phyloP scores from a whole-genome alignment of 352 stramenopile genomes.

The Aphanomyces euteiches region DNA sequence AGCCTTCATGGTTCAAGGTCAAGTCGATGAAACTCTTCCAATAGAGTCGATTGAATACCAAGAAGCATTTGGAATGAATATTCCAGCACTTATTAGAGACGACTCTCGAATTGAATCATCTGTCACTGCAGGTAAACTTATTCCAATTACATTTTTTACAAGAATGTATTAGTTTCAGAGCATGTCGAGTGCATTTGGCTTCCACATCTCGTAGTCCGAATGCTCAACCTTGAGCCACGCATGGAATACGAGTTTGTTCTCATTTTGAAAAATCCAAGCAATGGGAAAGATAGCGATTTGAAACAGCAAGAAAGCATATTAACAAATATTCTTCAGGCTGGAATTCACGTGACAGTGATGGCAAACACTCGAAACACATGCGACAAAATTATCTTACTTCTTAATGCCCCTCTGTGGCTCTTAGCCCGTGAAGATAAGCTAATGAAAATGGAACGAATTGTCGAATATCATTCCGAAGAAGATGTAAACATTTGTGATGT shows the following conservation, averaged over 20 bases:
- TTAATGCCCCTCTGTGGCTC: slow-evolving; percentile 56
- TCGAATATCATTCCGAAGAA: slow-evolving; percentile 56
- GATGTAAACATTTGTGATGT: slow-evolving; percentile 31
- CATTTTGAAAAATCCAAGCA: slow-evolving; percentile 44
- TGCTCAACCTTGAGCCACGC: slow-evolving; percentile 59
- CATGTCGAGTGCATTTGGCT: slow-evolving; percentile 54
- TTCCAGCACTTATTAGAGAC: slow-evolving; percentile 38
- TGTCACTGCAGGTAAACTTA: slow-evolving; percentile 28
- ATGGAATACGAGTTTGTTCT: slow-evolving; percentile 59
- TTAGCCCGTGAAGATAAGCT: slow-evolving; percentile 60
- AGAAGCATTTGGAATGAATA: slow-evolving; percentile 50
- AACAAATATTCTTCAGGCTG: slow-evolving; percentile 41
- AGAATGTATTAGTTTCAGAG: slow-evolving; percentile 36
- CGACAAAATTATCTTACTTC: slow-evolving; percentile 44
- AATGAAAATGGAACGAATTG: slow-evolving; percentile 57
- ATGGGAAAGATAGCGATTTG: slow-evolving; percentile 32
- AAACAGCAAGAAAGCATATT: slow-evolving; percentile 45
- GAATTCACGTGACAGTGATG: slow-evolving; percentile 51
- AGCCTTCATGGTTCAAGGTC: slow-evolving; percentile 31
- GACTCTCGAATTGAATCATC: slow-evolving; percentile 37
- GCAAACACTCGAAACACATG: slow-evolving; percentile 52
- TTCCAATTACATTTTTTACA: background rate
- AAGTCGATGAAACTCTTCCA: slow-evolving; percentile 32
- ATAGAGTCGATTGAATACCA: slow-evolving; percentile 48
- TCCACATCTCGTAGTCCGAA: slow-evolving; percentile 46